These are phyloP conservation scores for Zoysia matrella DNA, from an alignment of 202 grass and related monocot genomes.

Conservation along the genomic window DNA sequence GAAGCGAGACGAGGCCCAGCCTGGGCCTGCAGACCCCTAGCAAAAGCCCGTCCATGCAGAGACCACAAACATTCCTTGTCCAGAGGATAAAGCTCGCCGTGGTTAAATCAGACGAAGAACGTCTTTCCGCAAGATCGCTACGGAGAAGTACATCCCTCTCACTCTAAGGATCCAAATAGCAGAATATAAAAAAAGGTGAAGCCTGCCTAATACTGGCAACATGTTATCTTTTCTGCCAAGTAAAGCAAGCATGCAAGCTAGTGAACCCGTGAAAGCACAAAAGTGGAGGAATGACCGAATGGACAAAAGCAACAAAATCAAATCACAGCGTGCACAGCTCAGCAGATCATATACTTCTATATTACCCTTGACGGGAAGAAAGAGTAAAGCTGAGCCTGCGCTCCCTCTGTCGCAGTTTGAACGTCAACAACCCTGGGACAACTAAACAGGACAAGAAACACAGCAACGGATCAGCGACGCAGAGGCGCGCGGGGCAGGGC, in stretches of 20 bases:
- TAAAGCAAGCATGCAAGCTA: slow-evolving; percentile 13
- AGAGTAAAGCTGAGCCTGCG: neutral
- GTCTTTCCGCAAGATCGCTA: neutral
- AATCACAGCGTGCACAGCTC: slow-evolving; percentile 36
- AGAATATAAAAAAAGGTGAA: neutral
- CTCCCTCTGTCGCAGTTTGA: neutral
- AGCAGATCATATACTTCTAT: too few species aligned
- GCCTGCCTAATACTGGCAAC: slow-evolving; percentile 1
- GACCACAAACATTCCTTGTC: slow-evolving; percentile 19
- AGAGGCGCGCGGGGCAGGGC: neutral
- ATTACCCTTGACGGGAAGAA: neutral
- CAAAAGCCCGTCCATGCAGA: slow-evolving; percentile 25
- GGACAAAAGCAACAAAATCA: slow-evolving; percentile 47
- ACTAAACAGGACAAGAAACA: slow-evolving; percentile 30
- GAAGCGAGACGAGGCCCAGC: slow-evolving; percentile 6
- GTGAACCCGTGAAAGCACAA: neutral
- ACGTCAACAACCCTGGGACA: slow-evolving; percentile 26
- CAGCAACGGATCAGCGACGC: neutral
- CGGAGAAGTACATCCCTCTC: too few species aligned
- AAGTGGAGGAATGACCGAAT: slow-evolving; percentile 40
- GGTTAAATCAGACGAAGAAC: slow-evolving; percentile 57
- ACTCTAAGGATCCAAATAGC: neutral
- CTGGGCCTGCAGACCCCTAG: slow-evolving; percentile 10
- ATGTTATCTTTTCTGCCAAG: slow-evolving; percentile 36
- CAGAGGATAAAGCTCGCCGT: slow-evolving; percentile 26